Base-by-base conservation (phyloP, 2,329 filamentous ascomycete species). In the Aphanoascus verrucosus region DNA sequence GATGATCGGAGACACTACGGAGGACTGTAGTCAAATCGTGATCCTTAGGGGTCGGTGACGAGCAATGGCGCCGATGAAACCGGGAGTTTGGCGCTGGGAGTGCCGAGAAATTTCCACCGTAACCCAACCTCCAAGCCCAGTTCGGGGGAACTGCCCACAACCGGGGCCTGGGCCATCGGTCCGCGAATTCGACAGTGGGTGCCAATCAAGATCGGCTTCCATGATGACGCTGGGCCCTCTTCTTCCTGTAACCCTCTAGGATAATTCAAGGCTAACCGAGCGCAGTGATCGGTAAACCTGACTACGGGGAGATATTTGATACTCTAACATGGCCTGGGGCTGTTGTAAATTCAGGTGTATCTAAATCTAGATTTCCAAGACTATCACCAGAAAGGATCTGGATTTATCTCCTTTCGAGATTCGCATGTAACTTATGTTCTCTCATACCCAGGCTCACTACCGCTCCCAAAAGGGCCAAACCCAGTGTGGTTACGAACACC, bases 381-480 rank as follows among this genome's bases (percentile, higher is more conserved):
- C n/a, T 19, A 15, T 6, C 15, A n/a, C n/a, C 23, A 2, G 9
- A 42, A 31, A 52, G 7, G n/a, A n/a, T n/a, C n/a, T n/a, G n/a
- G n/a, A 12, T 41, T 64, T 47, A 70, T 49, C 66, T 77, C 60
- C 77, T 68, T 53, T 75, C 74, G 56, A 94, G 67, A 31, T 80
- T 94, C 32, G 74, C 80, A 69, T 94, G 85, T 61, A 95, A 70
- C 47, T 78, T 84, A 67, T 94, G 85, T 71, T 94, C 84, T 66
- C 77, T 83, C 80, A 95, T 88, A 44, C 84, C 73, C 20, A 83
- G 71, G 49, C 84, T 79, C 38, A 74, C 73, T 34, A 88, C 59
- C 32, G 84, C 73, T 0, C 77, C 84, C 23, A 84, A 52, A 0
- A 83, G 63, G 0, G 77, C 77, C 55, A 94, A 67, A 0, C 74